Conservation (phyloP, 2,329 filamentous ascomycete genomes). For the Alternaria gaisen region DNA sequence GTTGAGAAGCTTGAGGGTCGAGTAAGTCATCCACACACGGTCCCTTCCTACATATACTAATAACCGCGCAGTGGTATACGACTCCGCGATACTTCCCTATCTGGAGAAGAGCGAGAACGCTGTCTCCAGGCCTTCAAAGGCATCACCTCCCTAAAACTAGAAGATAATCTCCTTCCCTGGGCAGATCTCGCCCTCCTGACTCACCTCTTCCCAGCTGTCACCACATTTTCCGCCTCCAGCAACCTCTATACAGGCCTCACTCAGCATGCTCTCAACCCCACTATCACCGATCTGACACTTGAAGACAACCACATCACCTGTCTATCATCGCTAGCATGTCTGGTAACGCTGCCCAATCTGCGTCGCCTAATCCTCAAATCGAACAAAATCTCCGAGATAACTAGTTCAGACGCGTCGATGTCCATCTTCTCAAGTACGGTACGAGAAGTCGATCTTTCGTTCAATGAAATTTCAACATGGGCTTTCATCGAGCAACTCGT, state of each 20-base stretch:
- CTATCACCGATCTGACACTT: slow-evolving; percentile 70
- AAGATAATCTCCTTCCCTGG: slow-evolving; percentile 57
- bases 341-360: slow-evolving; percentile 67
- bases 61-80: slow-evolving; percentile 72
- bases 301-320: slow-evolving; percentile 75
- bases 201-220: slow-evolving; percentile 65
- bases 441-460: slow-evolving; percentile 55
- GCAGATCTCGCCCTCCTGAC: slow-evolving; percentile 52
- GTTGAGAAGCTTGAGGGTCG: slow-evolving; percentile 73
- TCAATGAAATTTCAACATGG: slow-evolving; percentile 67
- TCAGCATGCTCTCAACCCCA: slow-evolving; percentile 54
- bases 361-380: slow-evolving; percentile 71
- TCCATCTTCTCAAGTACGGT: slow-evolving; percentile 45
- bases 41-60: slow-evolving; percentile 8
- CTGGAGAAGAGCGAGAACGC: slow-evolving; percentile 31
- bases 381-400: slow-evolving; percentile 69
- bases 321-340: slow-evolving; percentile 65
- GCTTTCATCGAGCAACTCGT: slow-evolving; percentile 75
- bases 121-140: slow-evolving; percentile 42
- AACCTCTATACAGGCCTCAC: slow-evolving; percentile 50
- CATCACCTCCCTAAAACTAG: slow-evolving; percentile 59
- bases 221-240: slow-evolving; percentile 57
- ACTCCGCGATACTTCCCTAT: slow-evolving; percentile 56
- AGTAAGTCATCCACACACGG: slow-evolving; percentile 61
- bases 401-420: slow-evolving; percentile 18